These are phyloP conservation scores for Phaffia australis DNA, from an alignment of 768 basidiomycete genomes.

Conservation along the genomic window DNA sequence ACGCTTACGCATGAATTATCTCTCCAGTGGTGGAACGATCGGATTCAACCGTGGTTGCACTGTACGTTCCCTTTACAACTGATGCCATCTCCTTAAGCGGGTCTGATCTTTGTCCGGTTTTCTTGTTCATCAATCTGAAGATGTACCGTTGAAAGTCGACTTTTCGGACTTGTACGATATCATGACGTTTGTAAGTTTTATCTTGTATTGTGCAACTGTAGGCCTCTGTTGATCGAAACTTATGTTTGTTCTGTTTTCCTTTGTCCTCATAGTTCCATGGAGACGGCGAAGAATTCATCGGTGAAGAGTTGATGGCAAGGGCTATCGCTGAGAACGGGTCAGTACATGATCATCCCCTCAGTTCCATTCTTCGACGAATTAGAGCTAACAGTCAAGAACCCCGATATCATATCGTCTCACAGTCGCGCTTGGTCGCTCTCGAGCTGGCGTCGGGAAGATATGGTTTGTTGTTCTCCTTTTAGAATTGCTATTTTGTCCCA, in stretches of 20 bases:
- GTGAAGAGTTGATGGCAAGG: constrained; percentile 18
- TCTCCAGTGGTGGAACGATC: constrained; percentile 7
- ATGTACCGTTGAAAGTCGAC: constrained; percentile 55
- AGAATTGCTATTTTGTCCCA: no score
- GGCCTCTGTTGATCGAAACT: no score
- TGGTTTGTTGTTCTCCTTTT: constrained; percentile 11
- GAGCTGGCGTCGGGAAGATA: constrained; percentile 21
- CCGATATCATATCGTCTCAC: no score
- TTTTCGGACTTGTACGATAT: constrained; percentile 60
- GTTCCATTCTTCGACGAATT: no score
- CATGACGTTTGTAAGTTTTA: constrained; percentile 45
- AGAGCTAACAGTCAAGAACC: no score
- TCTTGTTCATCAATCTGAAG: constrained; percentile 27
- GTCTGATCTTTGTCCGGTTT: no score
- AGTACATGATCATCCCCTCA: no score
- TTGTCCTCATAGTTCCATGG: constrained; percentile 15
- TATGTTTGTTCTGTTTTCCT: no score
- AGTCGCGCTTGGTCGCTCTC: constrained; percentile 12
- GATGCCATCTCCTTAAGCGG: no score
- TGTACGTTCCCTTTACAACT: background rate
- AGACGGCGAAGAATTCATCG: constrained; percentile 4
- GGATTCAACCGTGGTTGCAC: constrained; percentile 23
- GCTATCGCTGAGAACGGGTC: constrained; percentile 16
- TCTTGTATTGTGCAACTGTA: no score
- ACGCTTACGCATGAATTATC: no score